Evolutionary conservation across 148 eudicot species (phyloP).

Genomic region (Simmondsia chinensis): DNA sequence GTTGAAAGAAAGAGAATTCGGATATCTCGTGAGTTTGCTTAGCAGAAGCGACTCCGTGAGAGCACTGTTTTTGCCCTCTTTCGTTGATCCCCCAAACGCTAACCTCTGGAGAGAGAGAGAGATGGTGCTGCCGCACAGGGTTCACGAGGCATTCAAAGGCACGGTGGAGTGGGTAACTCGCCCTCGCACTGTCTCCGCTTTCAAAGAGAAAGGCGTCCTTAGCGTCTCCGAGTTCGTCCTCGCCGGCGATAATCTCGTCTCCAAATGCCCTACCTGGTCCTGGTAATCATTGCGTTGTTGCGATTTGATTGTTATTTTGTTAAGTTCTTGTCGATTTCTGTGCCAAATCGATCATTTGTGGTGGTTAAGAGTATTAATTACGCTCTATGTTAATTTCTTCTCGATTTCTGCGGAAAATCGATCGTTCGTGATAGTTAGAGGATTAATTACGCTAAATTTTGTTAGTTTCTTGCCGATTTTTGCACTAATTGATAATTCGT

Average conservation of each 20-base stretch:
- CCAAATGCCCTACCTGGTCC: slow-evolving; percentile 99
- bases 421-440: too few relatives aligned
- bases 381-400: background rate
- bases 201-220: slow-evolving; percentile 95
- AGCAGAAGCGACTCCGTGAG: too few relatives aligned
- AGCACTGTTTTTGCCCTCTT: too few relatives aligned
- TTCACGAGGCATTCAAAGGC: slow-evolving; percentile 86
- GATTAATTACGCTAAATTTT: too few relatives aligned
- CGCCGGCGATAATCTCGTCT: slow-evolving; percentile 95
- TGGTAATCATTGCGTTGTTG: slow-evolving; percentile 42
- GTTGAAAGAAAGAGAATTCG: too few relatives aligned
- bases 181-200: slow-evolving; percentile 86
- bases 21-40: too few relatives aligned
- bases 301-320: background rate
- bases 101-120: background rate
- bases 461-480: too few relatives aligned
- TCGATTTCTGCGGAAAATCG: too few relatives aligned
- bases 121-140: slow-evolving; percentile 72
- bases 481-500: too few relatives aligned
- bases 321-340: background rate
- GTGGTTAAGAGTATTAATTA: background rate
- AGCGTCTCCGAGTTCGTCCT: slow-evolving; percentile 68
- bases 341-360: too few relatives aligned
- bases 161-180: slow-evolving; percentile 81
- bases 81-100: too few relatives aligned